These are phyloP conservation scores for Euphorbia celastroides DNA, from an alignment of 441 rosid species.

Conservation along the genomic window DNA sequence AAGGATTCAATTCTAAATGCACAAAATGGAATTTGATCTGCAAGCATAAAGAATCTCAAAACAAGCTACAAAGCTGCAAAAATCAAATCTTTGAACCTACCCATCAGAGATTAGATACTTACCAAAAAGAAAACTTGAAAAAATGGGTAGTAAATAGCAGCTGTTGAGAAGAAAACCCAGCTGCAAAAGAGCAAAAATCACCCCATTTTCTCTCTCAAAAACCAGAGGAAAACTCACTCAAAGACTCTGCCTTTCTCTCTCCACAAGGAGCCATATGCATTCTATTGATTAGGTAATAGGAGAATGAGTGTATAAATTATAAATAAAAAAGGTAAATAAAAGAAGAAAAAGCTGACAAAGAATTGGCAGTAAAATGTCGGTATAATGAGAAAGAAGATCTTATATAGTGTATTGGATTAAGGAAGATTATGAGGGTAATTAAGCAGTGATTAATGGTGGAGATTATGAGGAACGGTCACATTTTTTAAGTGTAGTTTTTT, in stretches of 20 bases:
- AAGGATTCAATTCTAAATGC: neutral
- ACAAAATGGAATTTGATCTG: conserved; percentile 18
- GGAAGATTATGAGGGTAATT: neutral
- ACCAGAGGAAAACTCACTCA: conserved; percentile 15
- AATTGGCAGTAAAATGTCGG: conserved; percentile 4
- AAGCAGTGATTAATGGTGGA: too few species aligned
- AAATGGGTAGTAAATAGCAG: conserved; percentile 30
- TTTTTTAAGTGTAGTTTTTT: conserved; percentile 8
- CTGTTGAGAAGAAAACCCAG: conserved; percentile 49
- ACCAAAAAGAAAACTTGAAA: conserved; percentile 23
- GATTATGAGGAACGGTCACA: conserved; percentile 23
- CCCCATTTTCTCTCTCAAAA: conserved; percentile 44
- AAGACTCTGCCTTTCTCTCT: conserved; percentile 16
- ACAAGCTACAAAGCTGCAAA: conserved; percentile 16
- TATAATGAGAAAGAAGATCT: neutral
- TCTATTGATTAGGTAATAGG: conserved; percentile 35
- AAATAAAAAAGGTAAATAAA: conserved; percentile 1
- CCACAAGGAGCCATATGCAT: conserved; percentile 27
- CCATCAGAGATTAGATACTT: conserved; percentile 22
- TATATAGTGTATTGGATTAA: neutral
- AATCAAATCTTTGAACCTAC: conserved; percentile 2
- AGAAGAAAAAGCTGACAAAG: neutral
- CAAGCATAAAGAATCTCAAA: neutral
- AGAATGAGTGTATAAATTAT: conserved; percentile 11
- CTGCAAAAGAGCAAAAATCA: conserved; percentile 42